Conservation (phyloP, 352 stramenopile species). For the Globisporangium solare region DNA sequence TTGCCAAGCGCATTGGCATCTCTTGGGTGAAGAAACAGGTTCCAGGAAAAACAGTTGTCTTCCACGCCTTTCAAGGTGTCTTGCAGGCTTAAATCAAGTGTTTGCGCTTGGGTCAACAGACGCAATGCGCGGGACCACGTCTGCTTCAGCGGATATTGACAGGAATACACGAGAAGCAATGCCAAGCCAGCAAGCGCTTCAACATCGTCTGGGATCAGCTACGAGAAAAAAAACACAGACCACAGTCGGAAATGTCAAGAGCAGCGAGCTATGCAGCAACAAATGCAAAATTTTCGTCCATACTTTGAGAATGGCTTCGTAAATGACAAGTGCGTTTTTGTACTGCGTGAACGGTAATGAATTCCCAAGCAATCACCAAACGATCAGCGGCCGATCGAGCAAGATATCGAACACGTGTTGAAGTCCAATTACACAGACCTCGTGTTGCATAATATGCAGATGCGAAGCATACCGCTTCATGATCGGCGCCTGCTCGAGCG, state of each 20-base stretch:
- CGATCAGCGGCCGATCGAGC: not conserved
- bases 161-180: constrained; percentile 49
- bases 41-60: constrained; percentile 56
- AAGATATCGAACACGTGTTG: not conserved
- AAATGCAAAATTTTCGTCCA: not conserved
- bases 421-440: constrained; percentile 1
- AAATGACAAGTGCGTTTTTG: constrained; percentile 38
- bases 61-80: constrained; percentile 33
- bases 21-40: constrained; percentile 48
- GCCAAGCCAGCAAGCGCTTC: constrained; percentile 42
- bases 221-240: not conserved
- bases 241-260: not conserved
- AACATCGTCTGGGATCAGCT: constrained; percentile 33
- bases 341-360: constrained; percentile 22
- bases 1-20: constrained; percentile 56
- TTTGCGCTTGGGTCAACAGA: constrained; percentile 28
- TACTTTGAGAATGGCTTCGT: constrained; percentile 54
- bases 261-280: not conserved
- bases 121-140: constrained; percentile 38
- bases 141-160: constrained; percentile 51
- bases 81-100: constrained; percentile 2
- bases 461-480: constrained; percentile 40
- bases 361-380: not conserved
- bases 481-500: constrained; percentile 18
- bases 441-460: constrained; percentile 38